These are phyloP conservation scores for Leucocoprinus sp. DNA, from an alignment of 768 basidiomycete species.

Conservation along the genomic window DNA sequence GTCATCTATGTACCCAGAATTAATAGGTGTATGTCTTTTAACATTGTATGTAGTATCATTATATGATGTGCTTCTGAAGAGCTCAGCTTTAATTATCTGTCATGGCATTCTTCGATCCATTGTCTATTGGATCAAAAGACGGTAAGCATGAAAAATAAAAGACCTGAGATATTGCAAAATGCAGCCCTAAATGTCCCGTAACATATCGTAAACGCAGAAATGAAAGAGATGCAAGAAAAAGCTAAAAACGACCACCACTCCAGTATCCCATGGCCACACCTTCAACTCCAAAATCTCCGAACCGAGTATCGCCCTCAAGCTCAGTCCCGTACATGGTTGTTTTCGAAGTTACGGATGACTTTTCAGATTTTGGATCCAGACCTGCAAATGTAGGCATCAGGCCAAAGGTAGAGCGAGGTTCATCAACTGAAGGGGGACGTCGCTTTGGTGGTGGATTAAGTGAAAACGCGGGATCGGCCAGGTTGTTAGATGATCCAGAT, in stretches of 20 bases:
- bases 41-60: constrained; percentile 1
- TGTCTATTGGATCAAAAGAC: neutral
- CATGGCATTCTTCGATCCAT: neutral
- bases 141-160: neutral
- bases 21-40: too few species aligned
- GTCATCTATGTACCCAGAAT: too few species aligned
- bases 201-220: neutral
- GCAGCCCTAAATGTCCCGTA: constrained; percentile 9
- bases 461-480: constrained; percentile 33
- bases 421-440: constrained; percentile 32
- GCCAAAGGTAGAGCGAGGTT: constrained; percentile 37
- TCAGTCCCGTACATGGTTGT: constrained; percentile 84
- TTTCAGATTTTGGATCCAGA: constrained; percentile 15
- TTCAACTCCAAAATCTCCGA: constrained; percentile 78
- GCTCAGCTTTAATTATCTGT: constrained; percentile 2
- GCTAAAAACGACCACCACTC: constrained; percentile 41
- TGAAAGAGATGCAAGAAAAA: constrained; percentile 4
- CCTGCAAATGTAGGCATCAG: constrained; percentile 25
- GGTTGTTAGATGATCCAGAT: constrained; percentile 1
- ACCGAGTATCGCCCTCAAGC: constrained; percentile 72
- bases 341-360: constrained; percentile 31
- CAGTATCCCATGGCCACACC: constrained; percentile 71
- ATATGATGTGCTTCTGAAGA: neutral
- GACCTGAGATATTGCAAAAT: neutral
- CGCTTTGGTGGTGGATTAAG: constrained; percentile 21